Conservation (phyloP, 2,329 filamentous ascomycete genomes). For the Drechslerella dactyloides region DNA sequence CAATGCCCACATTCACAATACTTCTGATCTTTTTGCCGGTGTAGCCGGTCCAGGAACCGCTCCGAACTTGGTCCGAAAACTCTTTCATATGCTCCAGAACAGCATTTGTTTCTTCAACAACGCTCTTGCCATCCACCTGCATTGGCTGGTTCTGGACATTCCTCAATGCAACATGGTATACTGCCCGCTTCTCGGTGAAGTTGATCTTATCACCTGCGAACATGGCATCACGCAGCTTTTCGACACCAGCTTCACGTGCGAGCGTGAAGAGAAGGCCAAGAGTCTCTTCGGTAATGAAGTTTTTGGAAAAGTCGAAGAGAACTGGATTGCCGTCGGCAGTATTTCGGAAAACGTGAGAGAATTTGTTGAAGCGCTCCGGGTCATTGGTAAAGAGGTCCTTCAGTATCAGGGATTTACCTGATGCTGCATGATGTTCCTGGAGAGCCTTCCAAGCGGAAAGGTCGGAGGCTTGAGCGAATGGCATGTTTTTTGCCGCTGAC, state of each 20-base stretch:
- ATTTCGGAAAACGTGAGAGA: conserved; percentile 83
- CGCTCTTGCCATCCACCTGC: conserved; percentile 65
- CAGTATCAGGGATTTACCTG: conserved; percentile 87
- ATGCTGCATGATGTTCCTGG: conserved; percentile 83
- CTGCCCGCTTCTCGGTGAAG: conserved; percentile 95
- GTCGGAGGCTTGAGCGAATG: conserved; percentile 81
- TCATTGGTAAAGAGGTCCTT: conserved; percentile 93
- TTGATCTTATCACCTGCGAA: conserved; percentile 98
- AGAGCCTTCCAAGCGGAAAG: conserved; percentile 88
- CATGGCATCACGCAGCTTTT: conserved; percentile 95
- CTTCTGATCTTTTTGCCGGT: conserved; percentile 96
- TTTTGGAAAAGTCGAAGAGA: conserved; percentile 99
- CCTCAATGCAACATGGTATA: conserved; percentile 92
- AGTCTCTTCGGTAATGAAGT: conserved; percentile 88
- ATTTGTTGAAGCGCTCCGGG: conserved; percentile 84
- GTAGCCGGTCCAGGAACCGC: conserved; percentile 94
- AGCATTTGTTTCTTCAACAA: conserved; percentile 88
- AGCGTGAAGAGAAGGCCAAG: conserved; percentile 84
- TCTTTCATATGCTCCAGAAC: conserved; percentile 98
- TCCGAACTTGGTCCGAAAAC: conserved; percentile 92
- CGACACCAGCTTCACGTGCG: conserved; percentile 86
- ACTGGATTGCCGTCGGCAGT: conserved; percentile 80
- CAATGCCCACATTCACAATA: conserved; percentile 97
- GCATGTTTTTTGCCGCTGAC: conserved; percentile 14
- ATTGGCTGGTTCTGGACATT: conserved; percentile 83